phyloP scores from a whole-genome alignment of 495 filamentous ascomycete species.

The Penicilliopsis zonata region DNA sequence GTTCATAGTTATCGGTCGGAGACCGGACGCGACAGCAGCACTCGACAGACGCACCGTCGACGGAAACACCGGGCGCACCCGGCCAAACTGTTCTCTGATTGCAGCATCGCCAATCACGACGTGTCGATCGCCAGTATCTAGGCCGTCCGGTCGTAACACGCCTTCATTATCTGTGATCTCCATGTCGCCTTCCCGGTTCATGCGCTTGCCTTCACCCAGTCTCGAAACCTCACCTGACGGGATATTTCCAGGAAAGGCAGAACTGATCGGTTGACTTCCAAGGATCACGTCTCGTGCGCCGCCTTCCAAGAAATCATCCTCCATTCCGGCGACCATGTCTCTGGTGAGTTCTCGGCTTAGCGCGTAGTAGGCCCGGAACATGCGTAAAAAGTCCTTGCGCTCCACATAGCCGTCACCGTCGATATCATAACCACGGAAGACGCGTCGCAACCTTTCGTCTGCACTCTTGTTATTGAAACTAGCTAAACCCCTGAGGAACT shows the following conservation, averaged over 20 bases:
- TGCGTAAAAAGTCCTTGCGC: slow-evolving; percentile 78
- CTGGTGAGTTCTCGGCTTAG: slow-evolving; percentile 74
- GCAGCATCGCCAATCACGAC: slow-evolving; percentile 35
- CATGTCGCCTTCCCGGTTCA: slow-evolving; percentile 46
- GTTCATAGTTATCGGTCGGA: no score
- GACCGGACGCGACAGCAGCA: slow-evolving; percentile 6
- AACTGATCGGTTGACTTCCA: slow-evolving; percentile 67
- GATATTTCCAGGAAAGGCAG: slow-evolving; percentile 55
- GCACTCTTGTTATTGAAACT: slow-evolving; percentile 61
- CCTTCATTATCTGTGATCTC: slow-evolving; percentile 44
- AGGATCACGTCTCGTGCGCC: slow-evolving; percentile 63
- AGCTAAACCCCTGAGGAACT: slow-evolving; percentile 77
- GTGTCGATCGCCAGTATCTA: slow-evolving; percentile 37
- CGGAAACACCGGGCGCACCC: slow-evolving; percentile 26
- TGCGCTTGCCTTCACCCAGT: slow-evolving; percentile 50
- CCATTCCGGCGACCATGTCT: slow-evolving; percentile 70
- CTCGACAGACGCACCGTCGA: slow-evolving; percentile 18
- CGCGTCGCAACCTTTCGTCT: slow-evolving; percentile 52
- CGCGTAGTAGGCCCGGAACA: slow-evolving; percentile 84
- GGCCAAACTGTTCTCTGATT: slow-evolving; percentile 30
- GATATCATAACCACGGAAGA: slow-evolving; percentile 87
- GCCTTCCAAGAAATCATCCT: slow-evolving; percentile 66
- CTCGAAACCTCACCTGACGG: slow-evolving; percentile 45
- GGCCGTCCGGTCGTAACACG: slow-evolving; percentile 30
- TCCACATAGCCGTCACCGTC: slow-evolving; percentile 81